Evolutionary conservation across 495 filamentous ascomycete genomes (phyloP), one percentile per base, ranked within the genome.

Genomic region (Penicillium waksmanii): DNA sequence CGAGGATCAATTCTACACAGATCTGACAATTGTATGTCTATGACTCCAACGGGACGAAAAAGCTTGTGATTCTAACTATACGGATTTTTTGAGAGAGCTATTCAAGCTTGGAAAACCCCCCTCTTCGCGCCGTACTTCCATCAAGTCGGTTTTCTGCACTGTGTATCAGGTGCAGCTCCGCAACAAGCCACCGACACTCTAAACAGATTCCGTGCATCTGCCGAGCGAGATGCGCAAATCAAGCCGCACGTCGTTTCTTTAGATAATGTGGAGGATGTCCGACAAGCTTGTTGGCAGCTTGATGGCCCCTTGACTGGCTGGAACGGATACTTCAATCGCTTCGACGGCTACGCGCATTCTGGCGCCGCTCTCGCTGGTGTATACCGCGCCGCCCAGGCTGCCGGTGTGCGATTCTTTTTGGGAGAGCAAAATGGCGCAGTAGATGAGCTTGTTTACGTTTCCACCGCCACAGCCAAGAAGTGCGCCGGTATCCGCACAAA

Each of bases 261-360:
- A 7, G 67, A 71, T 3, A 61, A 64, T 11, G 38, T 61, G 0
- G 60, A 73, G 0, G 78, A 80, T 21, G 74, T 84, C 31, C 71
- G 66, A 3, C 57, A 72, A 7, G 67, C 66, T 5, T 68, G 69
- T n/a, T 79, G 79, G 66, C 78, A 78, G 47, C 74, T 79, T 27
- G 64, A 70, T 40, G 82, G 82, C 0, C 71, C 73, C 1, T 63
- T 86, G 46, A 61, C 76, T 8, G 83, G 80, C 11, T 85, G 78
- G 77, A 75, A 73, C 13, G 83, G 83, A 12, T 85, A 86, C 61
- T 73, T 84, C 48, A 86, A 85, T 55, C 73, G 72, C 11, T 71
- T 79, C 25, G 82, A 77, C 7, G 82, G 83, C 21, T 85, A 84
- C 61, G 82, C 77, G 11, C 77, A 81, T 62, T 77, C 82, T 11